These are phyloP conservation scores for Lachnellula hyalina DNA, from an alignment of 2,329 filamentous ascomycete genomes.

Conservation along the genomic window DNA sequence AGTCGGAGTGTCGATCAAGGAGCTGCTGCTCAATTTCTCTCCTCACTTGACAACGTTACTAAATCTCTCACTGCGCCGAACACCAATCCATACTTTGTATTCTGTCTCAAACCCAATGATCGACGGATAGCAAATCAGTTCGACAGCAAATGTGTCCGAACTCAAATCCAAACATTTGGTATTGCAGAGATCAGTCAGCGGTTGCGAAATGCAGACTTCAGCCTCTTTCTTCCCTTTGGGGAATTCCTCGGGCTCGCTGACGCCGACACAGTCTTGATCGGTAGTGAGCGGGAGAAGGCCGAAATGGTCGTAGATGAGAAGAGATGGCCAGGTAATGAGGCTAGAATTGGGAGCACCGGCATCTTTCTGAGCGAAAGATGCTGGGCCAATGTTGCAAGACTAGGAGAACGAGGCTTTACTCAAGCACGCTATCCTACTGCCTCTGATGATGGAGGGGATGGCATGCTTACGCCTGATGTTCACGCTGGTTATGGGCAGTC, in stretches of 20 bases:
- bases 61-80: conserved; percentile 77
- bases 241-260: conserved; percentile 91
- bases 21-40: conserved; percentile 86
- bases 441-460: conserved; percentile 58
- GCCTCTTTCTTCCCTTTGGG: conserved; percentile 88
- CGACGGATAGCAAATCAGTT: conserved; percentile 97
- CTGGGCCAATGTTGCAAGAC: conserved; percentile 83
- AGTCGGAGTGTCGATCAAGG: conserved; percentile 62
- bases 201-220: conserved; percentile 89
- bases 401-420: conserved; percentile 57
- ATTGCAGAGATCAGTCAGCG: conserved; percentile 96
- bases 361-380: conserved; percentile 93
- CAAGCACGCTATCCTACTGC: conserved; percentile 47
- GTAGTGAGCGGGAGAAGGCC: conserved; percentile 86
- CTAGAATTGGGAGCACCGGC: conserved; percentile 83
- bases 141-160: conserved; percentile 95
- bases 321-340: conserved; percentile 88
- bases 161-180: conserved; percentile 89
- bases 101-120: conserved; percentile 96
- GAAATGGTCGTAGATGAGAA: conserved; percentile 89
- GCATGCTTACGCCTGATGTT: conserved; percentile 50
- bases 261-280: conserved; percentile 77
- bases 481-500: conserved; percentile 52
- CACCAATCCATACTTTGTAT: conserved; percentile 92
- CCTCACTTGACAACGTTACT: conserved; percentile 83